phyloP scores from a whole-genome alignment of 345 rosid species.

The Salix exigua region DNA sequence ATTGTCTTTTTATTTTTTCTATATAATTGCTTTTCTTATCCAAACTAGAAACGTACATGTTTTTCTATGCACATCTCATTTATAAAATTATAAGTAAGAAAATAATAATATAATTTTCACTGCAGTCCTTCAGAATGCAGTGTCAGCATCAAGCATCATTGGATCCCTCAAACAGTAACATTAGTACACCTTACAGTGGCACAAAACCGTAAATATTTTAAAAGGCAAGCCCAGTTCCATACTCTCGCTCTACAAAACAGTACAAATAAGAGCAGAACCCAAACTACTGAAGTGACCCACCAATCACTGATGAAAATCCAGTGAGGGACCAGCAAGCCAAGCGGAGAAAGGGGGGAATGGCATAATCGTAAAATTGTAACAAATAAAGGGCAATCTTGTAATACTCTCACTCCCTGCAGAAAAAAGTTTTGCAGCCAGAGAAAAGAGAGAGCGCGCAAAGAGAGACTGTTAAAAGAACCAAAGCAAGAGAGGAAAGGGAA shows the following conservation, averaged over 20 bases:
- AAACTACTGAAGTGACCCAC: background rate
- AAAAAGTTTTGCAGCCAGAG: conserved; percentile 15
- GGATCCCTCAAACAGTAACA: background rate
- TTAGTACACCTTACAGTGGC: too few relatives aligned
- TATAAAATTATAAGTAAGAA: too few relatives aligned
- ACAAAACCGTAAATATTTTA: too few relatives aligned
- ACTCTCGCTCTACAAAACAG: background rate
- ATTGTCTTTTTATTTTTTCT: too few relatives aligned
- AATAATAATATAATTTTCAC: background rate
- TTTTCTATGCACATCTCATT: background rate
- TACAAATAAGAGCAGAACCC: background rate
- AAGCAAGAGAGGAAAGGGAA: conserved; percentile 14
- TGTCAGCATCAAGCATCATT: conserved; percentile 3
- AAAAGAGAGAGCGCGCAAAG: conserved; percentile 2
- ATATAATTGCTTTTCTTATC: too few relatives aligned
- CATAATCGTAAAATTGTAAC: background rate
- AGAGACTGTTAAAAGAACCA: background rate
- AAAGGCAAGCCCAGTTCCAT: too few relatives aligned
- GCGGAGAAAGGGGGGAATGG: background rate
- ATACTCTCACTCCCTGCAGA: background rate
- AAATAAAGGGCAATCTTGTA: background rate
- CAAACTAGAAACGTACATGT: too few relatives aligned
- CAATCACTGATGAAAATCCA: background rate
- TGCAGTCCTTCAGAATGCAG: background rate
- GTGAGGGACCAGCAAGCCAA: background rate